Percentiles rank a stretch among this genome's conserved stretches.
These are phyloP conservation scores for Dimocarpus longan DNA, from an alignment of 345 rosid species.

Conservation along the genomic window DNA sequence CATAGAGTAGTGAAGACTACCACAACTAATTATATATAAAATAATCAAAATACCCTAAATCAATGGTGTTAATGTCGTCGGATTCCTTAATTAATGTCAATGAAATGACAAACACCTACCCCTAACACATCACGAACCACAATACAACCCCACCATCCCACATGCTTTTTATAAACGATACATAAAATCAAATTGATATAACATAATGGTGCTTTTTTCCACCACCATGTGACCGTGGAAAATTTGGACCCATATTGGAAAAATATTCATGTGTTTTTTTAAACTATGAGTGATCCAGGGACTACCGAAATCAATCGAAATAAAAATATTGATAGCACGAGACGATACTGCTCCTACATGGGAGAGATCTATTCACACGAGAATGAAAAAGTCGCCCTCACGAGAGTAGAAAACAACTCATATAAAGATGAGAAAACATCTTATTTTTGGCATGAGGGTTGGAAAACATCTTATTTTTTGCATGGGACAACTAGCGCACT, in stretches of 20 bases:
- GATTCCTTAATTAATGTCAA: not conserved
- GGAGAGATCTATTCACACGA: too few species aligned
- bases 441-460: too few species aligned
- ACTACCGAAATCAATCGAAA: too few species aligned
- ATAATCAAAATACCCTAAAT: not conserved
- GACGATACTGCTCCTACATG: too few species aligned
- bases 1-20: not conserved
- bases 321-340: too few species aligned
- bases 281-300: too few species aligned
- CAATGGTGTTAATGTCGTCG: not conserved
- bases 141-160: not conserved
- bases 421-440: too few species aligned
- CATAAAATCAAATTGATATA: not conserved
- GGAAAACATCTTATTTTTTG: too few species aligned
- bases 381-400: too few species aligned
- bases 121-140: not conserved
- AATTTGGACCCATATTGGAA: slow-evolving; percentile 8
- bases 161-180: not conserved
- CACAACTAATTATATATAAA: not conserved
- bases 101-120: not conserved
- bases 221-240: not conserved
- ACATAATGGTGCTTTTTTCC: not conserved
- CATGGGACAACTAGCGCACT: too few species aligned
- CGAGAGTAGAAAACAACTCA: too few species aligned
- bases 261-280: not conserved